phyloP scores from a whole-genome alignment of 805 yeast genomes.

The Barnettozyma californica region DNA sequence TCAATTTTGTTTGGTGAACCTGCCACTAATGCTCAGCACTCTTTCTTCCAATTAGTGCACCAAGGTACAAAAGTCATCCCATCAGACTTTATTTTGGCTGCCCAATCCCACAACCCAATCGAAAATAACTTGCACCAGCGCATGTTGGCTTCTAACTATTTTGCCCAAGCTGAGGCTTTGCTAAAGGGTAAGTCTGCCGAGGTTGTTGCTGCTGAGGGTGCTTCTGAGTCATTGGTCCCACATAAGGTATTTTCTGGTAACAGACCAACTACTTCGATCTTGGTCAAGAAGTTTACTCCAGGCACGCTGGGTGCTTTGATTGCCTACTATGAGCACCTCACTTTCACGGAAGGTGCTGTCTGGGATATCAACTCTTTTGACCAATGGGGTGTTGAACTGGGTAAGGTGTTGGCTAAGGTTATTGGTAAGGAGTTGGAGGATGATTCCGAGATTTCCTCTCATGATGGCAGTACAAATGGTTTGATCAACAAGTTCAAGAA shows the following conservation, averaged over 20 bases:
- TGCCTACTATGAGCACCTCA: conserved; percentile 95
- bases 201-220: conserved; percentile 85
- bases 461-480: conserved; percentile 88
- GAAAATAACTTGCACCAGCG: conserved; percentile 90
- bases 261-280: conserved; percentile 97
- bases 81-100: conserved; percentile 93
- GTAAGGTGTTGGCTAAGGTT: conserved; percentile 94
- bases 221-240: conserved; percentile 78
- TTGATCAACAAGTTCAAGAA: conserved; percentile 92
- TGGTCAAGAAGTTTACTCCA: conserved; percentile 94
- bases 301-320: conserved; percentile 94
- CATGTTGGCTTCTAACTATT: conserved; percentile 98
- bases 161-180: conserved; percentile 97
- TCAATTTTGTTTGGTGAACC: conserved; percentile 97
- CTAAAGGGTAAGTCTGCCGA: conserved; percentile 91
- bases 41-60: conserved; percentile 98
- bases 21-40: conserved; percentile 97
- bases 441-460: conserved; percentile 49
- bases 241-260: conserved; percentile 97
- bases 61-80: conserved; percentile 98
- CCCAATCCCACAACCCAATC: conserved; percentile 96
- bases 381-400: conserved; percentile 99
- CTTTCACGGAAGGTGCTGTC: conserved; percentile 97
- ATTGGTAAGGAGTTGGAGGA: conserved; percentile 85
- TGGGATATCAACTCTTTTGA: conserved; percentile 99